Evolutionary conservation across 441 rosid species (phyloP).

Genomic region (Dalechampia spathulata): DNA sequence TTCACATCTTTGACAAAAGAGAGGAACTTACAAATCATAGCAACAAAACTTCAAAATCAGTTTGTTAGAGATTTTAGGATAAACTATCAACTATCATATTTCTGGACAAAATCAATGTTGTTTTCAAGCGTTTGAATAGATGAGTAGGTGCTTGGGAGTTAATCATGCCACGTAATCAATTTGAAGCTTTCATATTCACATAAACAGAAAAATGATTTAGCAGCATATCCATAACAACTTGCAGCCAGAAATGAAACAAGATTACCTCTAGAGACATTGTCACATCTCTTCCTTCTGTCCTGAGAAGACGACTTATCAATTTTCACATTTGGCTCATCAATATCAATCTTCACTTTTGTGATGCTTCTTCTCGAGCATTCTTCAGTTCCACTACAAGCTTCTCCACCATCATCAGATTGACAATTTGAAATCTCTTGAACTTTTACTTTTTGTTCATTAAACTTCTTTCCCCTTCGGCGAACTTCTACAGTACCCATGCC

Average conservation of each 20-base stretch:
- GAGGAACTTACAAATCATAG: background rate
- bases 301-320: conserved; percentile 26
- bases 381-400: conserved; percentile 73
- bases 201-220: background rate
- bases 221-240: background rate
- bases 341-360: conserved; percentile 32
- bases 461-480: conserved; percentile 44
- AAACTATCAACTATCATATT: background rate
- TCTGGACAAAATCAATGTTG: background rate
- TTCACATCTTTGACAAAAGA: background rate
- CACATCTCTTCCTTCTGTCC: conserved; percentile 43
- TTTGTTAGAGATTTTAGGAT: background rate
- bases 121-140: too few species aligned
- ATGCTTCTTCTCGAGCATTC: conserved; percentile 37
- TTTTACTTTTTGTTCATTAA: conserved; percentile 44
- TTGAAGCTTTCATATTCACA: background rate
- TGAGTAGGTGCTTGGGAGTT: background rate
- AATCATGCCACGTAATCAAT: background rate
- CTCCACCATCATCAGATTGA: conserved; percentile 66
- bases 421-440: conserved; percentile 39
- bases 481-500: conserved; percentile 58
- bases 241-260: background rate
- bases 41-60: background rate
- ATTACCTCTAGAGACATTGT: conserved; percentile 58
- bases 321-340: conserved; percentile 40